Conservation (phyloP, 208 protist genomes). For the Leishmania martiniquensis region DNA sequence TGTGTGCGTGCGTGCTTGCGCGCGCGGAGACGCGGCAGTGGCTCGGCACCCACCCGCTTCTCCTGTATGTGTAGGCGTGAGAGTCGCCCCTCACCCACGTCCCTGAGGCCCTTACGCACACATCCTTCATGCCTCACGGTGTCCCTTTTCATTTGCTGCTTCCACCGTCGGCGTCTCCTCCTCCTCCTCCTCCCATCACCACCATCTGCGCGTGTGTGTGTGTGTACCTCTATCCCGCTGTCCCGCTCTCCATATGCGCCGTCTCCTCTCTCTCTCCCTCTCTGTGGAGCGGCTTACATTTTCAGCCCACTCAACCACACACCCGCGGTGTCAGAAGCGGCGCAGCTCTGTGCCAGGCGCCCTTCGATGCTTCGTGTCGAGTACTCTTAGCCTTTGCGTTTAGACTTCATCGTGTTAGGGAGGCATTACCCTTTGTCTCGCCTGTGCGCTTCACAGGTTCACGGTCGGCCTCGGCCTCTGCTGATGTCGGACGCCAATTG, state of each 20-base stretch:
- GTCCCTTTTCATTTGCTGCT: neutral
- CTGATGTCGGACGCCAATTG: slow-evolving; percentile 68
- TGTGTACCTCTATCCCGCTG: neutral
- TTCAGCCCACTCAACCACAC: neutral
- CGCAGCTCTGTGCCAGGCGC: neutral
- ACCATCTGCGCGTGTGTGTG: neutral
- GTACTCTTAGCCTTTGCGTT: neutral
- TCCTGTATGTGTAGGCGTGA: neutral
- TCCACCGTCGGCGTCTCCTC: neutral
- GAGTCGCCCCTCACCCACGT: neutral
- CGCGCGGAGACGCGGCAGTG: neutral
- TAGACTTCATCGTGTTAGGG: neutral
- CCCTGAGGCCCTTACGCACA: neutral
- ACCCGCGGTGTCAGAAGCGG: neutral
- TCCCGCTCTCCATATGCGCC: neutral
- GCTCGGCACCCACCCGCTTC: neutral
- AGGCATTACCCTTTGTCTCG: neutral
- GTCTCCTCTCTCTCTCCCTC: neutral
- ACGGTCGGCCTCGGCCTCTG: neutral
- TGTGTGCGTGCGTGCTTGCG: neutral
- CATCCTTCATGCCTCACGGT: neutral
- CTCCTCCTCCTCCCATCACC: neutral
- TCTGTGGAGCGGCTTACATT: neutral
- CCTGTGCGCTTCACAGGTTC: neutral
- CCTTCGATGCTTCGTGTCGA: neutral